Evolutionary conservation across 2,329 filamentous ascomycete genomes (phyloP), one percentile per base, ranked within the genome.

Genomic region (Cadophora gregata): DNA sequence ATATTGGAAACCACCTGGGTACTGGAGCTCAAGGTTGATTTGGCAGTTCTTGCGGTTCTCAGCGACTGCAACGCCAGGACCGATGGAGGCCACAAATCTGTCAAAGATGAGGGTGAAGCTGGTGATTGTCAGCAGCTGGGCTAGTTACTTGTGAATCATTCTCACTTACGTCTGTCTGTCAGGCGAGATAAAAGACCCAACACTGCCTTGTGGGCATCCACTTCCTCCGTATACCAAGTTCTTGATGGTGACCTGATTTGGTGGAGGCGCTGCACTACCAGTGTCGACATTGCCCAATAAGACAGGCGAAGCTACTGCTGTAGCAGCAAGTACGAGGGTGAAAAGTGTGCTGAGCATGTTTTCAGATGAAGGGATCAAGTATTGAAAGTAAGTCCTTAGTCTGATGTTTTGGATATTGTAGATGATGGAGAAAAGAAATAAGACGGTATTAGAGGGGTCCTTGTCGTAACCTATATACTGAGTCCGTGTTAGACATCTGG

Each of bases 71-170:
- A 58, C 55, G 14, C 55, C 55, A 3, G 55, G 55, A 8, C 55
- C 55, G 21, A 58, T 36, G 10, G 55, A 58, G 2, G 55, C 55
- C n/a, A 72, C 70, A 56, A 68, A 72, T 59, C 65, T 45, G 36
- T 73, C 71, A 21, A 73, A 73, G 42, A 73, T 71, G 33, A 73
- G 60, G 5, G 71, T 73, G 60, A 73, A 72, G 25, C 69, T 71
- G 33, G 25, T 14, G 16, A 33, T 48, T n/a, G 12, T 50, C 65
- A 48, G 27, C 48, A 7, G 36, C 8, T 25, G 19, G 6, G 31
- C n/a, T 10, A 31, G 4, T 38, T 50, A 19, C 16, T 8, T n/a
- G 29, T 14, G 7, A 42, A 12, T 16, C 12, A n/a, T 31, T 19
- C 29, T n/a, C 16, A 62, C 61, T 42, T n/a, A 71, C 70, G 69